Evolutionary conservation across 768 basidiomycete species (phyloP), one percentile per base, ranked within the genome.

Genomic region (Saitozyma podzolica): DNA sequence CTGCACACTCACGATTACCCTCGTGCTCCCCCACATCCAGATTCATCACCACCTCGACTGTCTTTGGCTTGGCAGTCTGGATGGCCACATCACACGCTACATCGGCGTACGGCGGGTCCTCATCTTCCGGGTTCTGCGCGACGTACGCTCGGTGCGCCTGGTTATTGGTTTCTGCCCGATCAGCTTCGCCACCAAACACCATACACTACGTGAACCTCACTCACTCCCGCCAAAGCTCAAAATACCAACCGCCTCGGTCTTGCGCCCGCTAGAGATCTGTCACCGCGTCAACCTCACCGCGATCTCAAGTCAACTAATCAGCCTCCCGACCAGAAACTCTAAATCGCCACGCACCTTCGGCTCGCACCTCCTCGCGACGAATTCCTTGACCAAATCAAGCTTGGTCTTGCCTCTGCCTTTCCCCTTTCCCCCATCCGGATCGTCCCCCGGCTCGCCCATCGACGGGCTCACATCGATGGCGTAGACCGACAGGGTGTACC

Each of bases 211-310:
- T 29, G 2, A 29, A 29, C 29, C 70, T 55, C 39, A 67, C 76
- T 59, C 47, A 85, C 92, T 85, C 78, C 91, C 87, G n/a, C 91
- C 94, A 72, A 92, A 92, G 3, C 88, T 80, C 52, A 96, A 84
- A 39, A 97, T 85, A n/a, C 92, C 91, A 75, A 92, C 91, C 74
- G 91, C 87, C 74, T 95, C 94, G 9, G 94, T 97, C 82, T 95
- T 96, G 48, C 94, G 84, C 13, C 88, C 90, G 67, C 89, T 86
- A 74, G 87, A 92, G 67, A 97, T 92, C 94, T 98, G 60, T 29
- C 29, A 29, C 29, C 29, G 29, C 29, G 29, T 29, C 29, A 29
- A 5, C 29, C 29, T 29, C 29, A 29, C 29, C 29, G 29, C 5
- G 29, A 29, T 29, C 29, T 29, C 29, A 29, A 29, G 2, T 5